These are phyloP conservation scores for Polygonum maritimum DNA, from an alignment of 148 eudicot species.

Conservation along the genomic window DNA sequence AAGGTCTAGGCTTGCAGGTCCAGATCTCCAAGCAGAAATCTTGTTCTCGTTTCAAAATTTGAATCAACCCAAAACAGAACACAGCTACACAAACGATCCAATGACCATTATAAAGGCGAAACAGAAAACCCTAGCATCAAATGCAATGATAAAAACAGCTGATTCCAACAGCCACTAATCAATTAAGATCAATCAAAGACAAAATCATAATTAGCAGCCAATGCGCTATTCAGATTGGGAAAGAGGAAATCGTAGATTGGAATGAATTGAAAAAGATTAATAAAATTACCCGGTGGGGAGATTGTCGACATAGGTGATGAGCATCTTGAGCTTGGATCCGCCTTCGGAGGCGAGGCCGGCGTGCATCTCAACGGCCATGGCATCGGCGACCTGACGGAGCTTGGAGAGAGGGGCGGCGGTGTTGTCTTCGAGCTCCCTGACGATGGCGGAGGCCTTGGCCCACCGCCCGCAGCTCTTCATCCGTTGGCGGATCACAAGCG, in stretches of 20 bases:
- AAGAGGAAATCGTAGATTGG: neutral
- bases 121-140: neutral
- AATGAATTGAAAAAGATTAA: too few relatives aligned
- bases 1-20: neutral
- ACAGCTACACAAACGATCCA: neutral
- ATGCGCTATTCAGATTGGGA: neutral
- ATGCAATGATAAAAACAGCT: neutral
- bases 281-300: constrained; percentile 63
- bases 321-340: constrained; percentile 84
- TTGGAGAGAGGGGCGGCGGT: constrained; percentile 38
- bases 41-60: neutral
- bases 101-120: neutral
- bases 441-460: constrained; percentile 35
- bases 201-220: neutral
- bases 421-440: constrained; percentile 45
- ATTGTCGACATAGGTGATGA: constrained; percentile 67
- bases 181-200: neutral
- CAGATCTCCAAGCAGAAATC: neutral
- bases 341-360: constrained; percentile 87
- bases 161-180: neutral
- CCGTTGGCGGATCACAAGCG: constrained; percentile 41
- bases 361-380: constrained; percentile 89
- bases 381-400: constrained; percentile 70
- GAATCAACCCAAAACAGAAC: neutral
- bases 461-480: constrained; percentile 38